Percentiles rank a stretch among this genome's conserved stretches.
Evolutionary conservation across 2,329 filamentous ascomycete genomes (phyloP).

Genomic region (Lachnum nothofagi): DNA sequence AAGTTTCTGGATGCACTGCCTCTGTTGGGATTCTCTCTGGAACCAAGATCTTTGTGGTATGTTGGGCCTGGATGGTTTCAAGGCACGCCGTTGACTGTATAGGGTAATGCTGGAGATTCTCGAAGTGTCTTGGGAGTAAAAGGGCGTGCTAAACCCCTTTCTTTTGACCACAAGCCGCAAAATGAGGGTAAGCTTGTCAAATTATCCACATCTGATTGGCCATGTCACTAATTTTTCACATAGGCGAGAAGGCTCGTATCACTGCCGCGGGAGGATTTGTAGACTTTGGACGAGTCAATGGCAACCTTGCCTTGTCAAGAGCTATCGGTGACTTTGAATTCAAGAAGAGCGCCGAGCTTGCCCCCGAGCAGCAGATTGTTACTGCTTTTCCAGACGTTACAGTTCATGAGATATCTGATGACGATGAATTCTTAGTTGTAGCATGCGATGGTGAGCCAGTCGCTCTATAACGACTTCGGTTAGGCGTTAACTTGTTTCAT

Average conservation of each 20-base stretch:
- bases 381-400: constrained; percentile 95
- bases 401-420: constrained; percentile 80
- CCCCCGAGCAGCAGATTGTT: constrained; percentile 97
- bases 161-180: constrained; percentile 98
- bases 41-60: constrained; percentile 90
- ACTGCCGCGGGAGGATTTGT: constrained; percentile 94
- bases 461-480: constrained; percentile 7
- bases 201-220: background rate
- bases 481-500: constrained; percentile 21
- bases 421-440: constrained; percentile 93
- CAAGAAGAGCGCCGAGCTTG: constrained; percentile 96
- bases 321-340: constrained; percentile 99
- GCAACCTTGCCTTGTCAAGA: constrained; percentile 91
- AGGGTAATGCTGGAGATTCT: constrained; percentile 98
- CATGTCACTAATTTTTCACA: constrained; percentile 15
- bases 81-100: constrained; percentile 26
- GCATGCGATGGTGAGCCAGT: constrained; percentile 75
- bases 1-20: constrained; percentile 95
- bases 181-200: constrained; percentile 67
- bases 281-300: constrained; percentile 96
- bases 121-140: constrained; percentile 93
- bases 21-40: constrained; percentile 84
- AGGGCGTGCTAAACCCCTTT: constrained; percentile 92
- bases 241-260: constrained; percentile 93
- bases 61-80: constrained; percentile 38